Base-by-base conservation (phyloP, 352 stramenopile genomes). In the Elongisporangium undulatum region DNA sequence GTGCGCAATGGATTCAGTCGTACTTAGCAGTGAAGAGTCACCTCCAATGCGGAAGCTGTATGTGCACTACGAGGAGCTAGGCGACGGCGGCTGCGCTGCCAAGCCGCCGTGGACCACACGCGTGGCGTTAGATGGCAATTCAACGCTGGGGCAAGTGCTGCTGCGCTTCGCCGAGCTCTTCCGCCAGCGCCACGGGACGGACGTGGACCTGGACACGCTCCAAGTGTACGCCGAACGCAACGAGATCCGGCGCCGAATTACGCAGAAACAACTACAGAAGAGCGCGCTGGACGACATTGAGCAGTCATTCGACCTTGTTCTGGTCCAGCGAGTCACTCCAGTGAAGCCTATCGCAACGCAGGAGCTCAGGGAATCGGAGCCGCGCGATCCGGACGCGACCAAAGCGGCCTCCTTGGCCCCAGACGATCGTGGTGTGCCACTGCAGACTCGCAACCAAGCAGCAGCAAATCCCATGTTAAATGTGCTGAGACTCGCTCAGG, bases 41-140 rank as follows among this genome's bases (percentile, higher is more conserved):
- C n/a, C n/a, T n/a, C 23, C 17, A 8, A 16, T 6, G 15, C 78
- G 74, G 69, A 79, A 76, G 61, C 64, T 92, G 15, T 90, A 90
- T 64, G 71, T 93, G 54, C 84, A 93, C 70, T 84, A 75, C 23
- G 80, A 89, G 68, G 64, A 69, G 16, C 16, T 51, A 22, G 58
- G 65, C 23, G 52, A 66, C 29, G 41, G 29, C 34, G 21, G 20
- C 50, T 5, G 20, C 48, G 41, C 19, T 23, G 29, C 21, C 0
- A 4, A 20, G 23, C 3, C 50, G 23, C 59, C 67, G 55, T 88
- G 81, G 74, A 87, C 81, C 4, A 86, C 79, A 61, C 78, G 81
- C 16, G 24, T 90, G 19, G 77, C 67, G 13, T 13, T 41, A 41
- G 29, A 41, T 15, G 9, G 29, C 29, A 41, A 9, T 13, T 9